phyloP scores from a whole-genome alignment of 148 eudicot genomes.

The Chenopodium quinoa region DNA sequence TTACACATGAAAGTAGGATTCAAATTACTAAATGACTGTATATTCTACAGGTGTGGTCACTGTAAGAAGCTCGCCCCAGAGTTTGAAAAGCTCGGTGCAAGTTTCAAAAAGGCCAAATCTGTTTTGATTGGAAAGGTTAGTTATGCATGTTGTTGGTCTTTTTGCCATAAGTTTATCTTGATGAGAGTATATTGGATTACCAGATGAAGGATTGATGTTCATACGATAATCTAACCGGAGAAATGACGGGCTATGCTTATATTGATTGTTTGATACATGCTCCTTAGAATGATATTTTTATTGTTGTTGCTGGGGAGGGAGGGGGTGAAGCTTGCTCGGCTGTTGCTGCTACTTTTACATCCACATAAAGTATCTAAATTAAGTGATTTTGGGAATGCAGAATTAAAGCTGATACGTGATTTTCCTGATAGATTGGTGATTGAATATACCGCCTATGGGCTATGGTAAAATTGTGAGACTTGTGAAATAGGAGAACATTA shows the following conservation, averaged over 20 bases:
- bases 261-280: conserved; percentile 5
- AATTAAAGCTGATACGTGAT: neutral
- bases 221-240: neutral
- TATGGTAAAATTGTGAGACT: neutral
- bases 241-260: neutral
- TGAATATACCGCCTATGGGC: neutral
- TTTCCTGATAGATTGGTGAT: conserved; percentile 1
- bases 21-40: neutral
- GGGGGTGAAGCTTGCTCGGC: neutral
- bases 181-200: neutral
- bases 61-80: conserved; percentile 98
- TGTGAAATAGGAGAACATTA: neutral
- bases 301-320: neutral
- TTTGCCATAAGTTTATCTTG: neutral
- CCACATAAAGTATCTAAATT: neutral
- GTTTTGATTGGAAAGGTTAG: conserved; percentile 92
- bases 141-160: neutral
- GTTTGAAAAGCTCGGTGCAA: conserved; percentile 82
- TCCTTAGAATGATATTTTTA: neutral
- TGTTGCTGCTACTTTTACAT: too few relatives aligned
- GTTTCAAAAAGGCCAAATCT: conserved; percentile 93
- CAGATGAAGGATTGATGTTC: neutral
- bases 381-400: neutral
- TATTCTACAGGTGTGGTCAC: conserved; percentile 83
- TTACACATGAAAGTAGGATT: neutral